Evolutionary conservation across 1,139 yeast species (phyloP), one percentile per base, ranked within the genome.

Genomic region (Zygosaccharomyces sapae): DNA sequence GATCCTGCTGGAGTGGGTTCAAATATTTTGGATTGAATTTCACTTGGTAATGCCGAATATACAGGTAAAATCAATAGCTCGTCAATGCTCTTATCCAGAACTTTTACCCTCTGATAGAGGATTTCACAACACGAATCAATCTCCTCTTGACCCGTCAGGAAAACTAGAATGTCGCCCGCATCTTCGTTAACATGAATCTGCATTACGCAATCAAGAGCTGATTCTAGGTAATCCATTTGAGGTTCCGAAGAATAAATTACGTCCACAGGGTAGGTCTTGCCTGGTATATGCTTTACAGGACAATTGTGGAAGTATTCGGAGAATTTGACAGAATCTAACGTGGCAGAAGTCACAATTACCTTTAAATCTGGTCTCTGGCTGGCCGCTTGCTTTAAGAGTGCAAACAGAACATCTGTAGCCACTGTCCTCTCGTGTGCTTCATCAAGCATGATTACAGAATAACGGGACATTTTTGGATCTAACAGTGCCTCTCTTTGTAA

Each of bases 381-480:
- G 0, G 83, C 77, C 0, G 96, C 95, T 52, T 83, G 75, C 57
- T 89, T 86, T 52, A 92, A 68, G 41, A 92, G 69, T 0, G 95
- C 95, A 73, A 92, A 89, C 31, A 92, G 69, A 3, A 92, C 86
- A 72, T 92, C 98, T 0, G 97, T 92, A 0, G 97, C 86, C 39
- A 92, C 80, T 0, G 97, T 90, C 59, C 98, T 76, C 66, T 92
- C 98, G 67, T 92, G 98, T 0, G 97, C 97, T 67, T 89, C 97
- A 69, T 89, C 97, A 46, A 89, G 70, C 89, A 89, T 86, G 12
- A 89, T 83, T 1, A 86, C 92, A 0, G 95, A 81, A 62, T 90
- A 89, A 52, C 72, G 77, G 20, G 75, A 73, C 83, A 89, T 76
- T 27, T 72, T 68, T 0, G 94, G 88, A 62, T 90, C 97, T 31